A percentile compares a stretch with the other conserved stretches of the same genome.
Conservation (phyloP, 192 early-diverging fungal species). For the Martensiomyces pterosporus region DNA sequence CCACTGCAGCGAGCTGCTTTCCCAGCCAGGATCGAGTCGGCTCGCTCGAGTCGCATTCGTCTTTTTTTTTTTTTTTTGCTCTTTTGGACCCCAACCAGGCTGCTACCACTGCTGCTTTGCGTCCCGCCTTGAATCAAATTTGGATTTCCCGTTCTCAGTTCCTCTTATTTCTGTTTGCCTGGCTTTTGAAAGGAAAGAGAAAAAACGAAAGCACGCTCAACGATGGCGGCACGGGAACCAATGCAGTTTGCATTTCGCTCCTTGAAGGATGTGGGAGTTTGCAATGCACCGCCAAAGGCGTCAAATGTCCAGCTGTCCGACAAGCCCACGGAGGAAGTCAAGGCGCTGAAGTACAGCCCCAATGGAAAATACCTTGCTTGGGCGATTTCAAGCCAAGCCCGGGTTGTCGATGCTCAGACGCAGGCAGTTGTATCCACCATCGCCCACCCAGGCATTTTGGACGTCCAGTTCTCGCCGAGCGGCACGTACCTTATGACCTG, state of each 20-base stretch:
- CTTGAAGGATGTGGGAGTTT: conserved; percentile 35
- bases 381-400: conserved; percentile 55
- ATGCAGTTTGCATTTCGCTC: conserved; percentile 48
- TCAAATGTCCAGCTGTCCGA: conserved; percentile 7
- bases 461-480: conserved; percentile 87
- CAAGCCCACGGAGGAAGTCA: conserved; percentile 28
- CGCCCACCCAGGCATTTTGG: conserved; percentile 62
- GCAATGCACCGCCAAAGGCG: conserved; percentile 29
- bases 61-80: conserved; percentile 1
- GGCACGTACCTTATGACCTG: conserved; percentile 88
- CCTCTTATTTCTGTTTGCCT: neutral
- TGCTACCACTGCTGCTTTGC: too few species aligned
- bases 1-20: too few species aligned
- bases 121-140: too few species aligned
- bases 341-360: conserved; percentile 62
- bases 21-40: too few species aligned
- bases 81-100: too few species aligned
- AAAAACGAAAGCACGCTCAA: too few species aligned
- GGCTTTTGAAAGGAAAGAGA: neutral
- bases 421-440: conserved; percentile 62
- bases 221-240: conserved; percentile 24
- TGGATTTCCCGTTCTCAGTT: too few species aligned
- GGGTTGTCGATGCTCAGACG: conserved; percentile 67
- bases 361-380: conserved; percentile 68
- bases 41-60: too few species aligned